Base-by-base conservation (phyloP, 257 asterid genomes). In the Cinchona pubescens region DNA sequence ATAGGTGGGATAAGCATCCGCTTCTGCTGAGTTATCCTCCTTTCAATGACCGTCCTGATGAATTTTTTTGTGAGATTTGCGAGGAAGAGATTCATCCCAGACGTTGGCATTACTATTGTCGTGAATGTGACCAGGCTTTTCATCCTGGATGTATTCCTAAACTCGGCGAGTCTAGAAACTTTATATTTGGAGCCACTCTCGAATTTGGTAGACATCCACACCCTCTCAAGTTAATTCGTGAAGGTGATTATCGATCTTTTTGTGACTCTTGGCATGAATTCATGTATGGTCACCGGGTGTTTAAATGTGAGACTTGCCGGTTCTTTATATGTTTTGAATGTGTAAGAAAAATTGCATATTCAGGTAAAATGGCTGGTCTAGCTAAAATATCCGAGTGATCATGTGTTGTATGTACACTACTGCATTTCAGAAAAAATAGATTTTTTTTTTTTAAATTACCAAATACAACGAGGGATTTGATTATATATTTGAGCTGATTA, bases 1-100 rank as follows among this genome's bases (percentile, higher is more conserved):
- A 58, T 40, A 43, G 42, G 34, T 40, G 69, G 69, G 69, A 60
- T 29, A 25, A 48, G 21, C 46, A 58, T n/a, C 23, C 55, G 6
- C 69, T 61, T 12, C 18, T 15, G 6, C 43, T 60, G 19, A 58
- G 69, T n/a, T 40, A 4, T 73, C 76, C 58, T 23, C 60, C 60
- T 38, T 45, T 25, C 19, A 62, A 29, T 27, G 77, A 73, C 27
- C 69, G 48, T 60, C 77, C 69, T 27, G 69, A 42, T 16, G 42
- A 73, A 37, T 59, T 73, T 46, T n/a, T 21, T 18, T 73, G 69
- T 19, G 77, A 72, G 19, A n/a, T n/a, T n/a, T n/a, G n/a, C n/a
- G n/a, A n/a, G n/a, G n/a, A n/a, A n/a, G n/a, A n/a, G n/a, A n/a
- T n/a, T n/a, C n/a, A n/a, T n/a, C n/a, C n/a, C n/a, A n/a, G n/a